Base-by-base conservation (phyloP, 2,329 filamentous ascomycete genomes). In the Xylaria sp. region DNA sequence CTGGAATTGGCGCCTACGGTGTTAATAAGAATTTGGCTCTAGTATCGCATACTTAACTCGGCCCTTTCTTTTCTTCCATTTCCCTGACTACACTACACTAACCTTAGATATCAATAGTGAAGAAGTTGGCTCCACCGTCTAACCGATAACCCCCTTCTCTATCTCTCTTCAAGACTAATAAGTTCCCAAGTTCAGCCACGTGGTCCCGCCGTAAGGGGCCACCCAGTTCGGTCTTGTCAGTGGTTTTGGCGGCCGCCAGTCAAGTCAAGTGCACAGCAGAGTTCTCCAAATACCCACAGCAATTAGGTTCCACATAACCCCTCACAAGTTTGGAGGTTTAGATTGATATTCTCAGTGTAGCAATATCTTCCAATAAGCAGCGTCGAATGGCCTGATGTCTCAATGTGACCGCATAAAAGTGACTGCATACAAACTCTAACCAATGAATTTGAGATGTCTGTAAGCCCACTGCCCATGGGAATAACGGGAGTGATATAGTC, bases 231-330 rank as follows among this genome's bases (percentile, higher is more conserved):
- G 32, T 45, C 23, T 57, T 41, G 20, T 56, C 20, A 57, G 34
- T 57, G 6, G 6, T 39, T 18, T 25, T 43, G 45, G 55, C 34
- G 41, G 32, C 20, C 25, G 28, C 13, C 32, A 52, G 46, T 55
- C 36, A 50, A 60, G 63, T 63, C 63, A 52, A 60, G 59, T 39
- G 41, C 36, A 36, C 30, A 8, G 59, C 46, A 66, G 45, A 60
- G 57, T 63, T 68, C 63, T 63, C 66, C 58, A 66, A 68, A 66
- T 66, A 60, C 20, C 63, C 66, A 60, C 66, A 18, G 50, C 46
- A 23, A 15, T 28, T 28, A 30, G 23, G 66, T 53, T 41, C 36
- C 58, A 59, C 45, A 20, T 63, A 63, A 63, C 62, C 66, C 60
- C 66, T 68, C 66, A 63, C 36, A 36, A 53, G 50, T 20, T 32